Base-by-base conservation (phyloP, 2,329 filamentous ascomycete genomes). In the Aureobasidium zeae region DNA sequence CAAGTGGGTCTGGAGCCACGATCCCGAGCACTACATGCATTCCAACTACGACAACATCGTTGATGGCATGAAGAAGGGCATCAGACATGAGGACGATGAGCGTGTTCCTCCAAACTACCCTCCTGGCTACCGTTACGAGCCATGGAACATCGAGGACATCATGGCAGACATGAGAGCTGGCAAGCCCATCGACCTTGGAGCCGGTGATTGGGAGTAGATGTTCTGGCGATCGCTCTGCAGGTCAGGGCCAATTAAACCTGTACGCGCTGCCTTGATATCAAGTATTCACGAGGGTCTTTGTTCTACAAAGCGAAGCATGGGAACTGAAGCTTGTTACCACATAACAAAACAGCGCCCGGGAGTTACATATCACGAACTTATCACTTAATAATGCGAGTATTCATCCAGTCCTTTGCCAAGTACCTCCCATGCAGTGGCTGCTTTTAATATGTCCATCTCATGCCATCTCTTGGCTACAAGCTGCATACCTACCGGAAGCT, bases 1-100 rank as follows among this genome's bases (percentile, higher is more conserved):
- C 3, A 64, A 63, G 48, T 70, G 67, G 67, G 63, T 70, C 3
- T 69, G 62, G 60, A 55, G 52, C 22, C 66, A 69, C 49, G 66
- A 69, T 46, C 65, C 66, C 1, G 66, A 69, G 49, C 55, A 57
- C 3, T 68, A 69, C 46, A 64, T 63, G 3, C 65, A 66, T 33
- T 60, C 66, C 44, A 64, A 69, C 51, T 69, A 68, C 47, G 53
- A 54, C 26, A 61, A 63, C 51, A 59, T 59, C 21, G 62, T 65
- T 24, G 59, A 64, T 47, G 61, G 62, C 25, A 58, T 68, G 50
- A 62, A 65, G 51, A 58, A 58, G 45, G 65, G 65, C 2, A 52
- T 64, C 3, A 53, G 57, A 10, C 67, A 70, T 56, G 58, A 63
- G 42, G 65, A 71, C 52, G 62, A 63, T 24, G 53, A 56, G 21